Evolutionary conservation across 345 rosid genomes (phyloP).

Genomic region (Garcia nutans): DNA sequence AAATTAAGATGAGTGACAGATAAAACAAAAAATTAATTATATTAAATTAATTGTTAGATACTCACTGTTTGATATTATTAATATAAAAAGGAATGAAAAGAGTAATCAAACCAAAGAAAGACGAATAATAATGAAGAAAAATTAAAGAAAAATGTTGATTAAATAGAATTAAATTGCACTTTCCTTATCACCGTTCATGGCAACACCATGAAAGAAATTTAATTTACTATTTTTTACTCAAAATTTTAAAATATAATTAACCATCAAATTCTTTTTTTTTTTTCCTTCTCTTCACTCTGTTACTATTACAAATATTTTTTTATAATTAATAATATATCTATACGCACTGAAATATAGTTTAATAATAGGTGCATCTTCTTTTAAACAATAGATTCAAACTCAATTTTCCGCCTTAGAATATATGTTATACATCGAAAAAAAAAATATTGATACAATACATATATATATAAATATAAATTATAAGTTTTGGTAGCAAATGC

Average conservation of each 20-base stretch:
- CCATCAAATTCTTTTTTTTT: background rate
- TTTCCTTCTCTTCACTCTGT: conserved; percentile 7
- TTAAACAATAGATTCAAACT: no score
- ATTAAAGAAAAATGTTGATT: background rate
- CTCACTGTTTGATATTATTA: no score
- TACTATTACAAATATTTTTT: conserved; percentile 5
- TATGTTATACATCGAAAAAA: no score
- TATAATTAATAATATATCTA: no score
- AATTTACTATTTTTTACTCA: conserved; percentile 41
- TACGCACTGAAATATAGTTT: no score
- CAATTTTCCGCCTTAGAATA: no score
- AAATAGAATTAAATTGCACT: background rate
- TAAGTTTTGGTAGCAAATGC: conserved; percentile 28
- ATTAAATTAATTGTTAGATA: no score
- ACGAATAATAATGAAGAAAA: conserved; percentile 8
- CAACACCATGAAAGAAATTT: conserved; percentile 46
- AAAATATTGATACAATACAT: no score
- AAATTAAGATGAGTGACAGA: no score
- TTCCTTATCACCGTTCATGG: conserved; percentile 53
- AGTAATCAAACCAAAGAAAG: conserved; percentile 12
- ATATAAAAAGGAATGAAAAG: background rate
- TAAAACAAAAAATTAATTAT: no score
- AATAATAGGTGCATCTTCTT: no score
- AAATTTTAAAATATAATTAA: conserved; percentile 25
- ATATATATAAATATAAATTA: background rate